These are phyloP conservation scores for Alternaria brassicicola DNA, from an alignment of 2,329 filamentous ascomycete genomes.

Conservation along the genomic window DNA sequence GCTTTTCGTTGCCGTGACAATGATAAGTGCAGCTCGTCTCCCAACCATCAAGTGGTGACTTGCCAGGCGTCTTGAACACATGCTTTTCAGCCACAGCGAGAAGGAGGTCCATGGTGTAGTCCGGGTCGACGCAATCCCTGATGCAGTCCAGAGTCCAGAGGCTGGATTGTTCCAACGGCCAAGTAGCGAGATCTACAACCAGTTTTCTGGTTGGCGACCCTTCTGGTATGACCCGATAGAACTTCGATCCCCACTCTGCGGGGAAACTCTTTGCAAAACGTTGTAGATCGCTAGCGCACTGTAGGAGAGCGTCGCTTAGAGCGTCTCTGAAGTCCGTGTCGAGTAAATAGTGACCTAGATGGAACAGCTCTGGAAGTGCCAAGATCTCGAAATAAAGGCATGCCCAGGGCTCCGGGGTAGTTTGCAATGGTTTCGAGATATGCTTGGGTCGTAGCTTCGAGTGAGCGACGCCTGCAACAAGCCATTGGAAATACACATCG, in stretches of 20 bases:
- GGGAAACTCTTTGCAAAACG: too few species aligned
- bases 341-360: neutral
- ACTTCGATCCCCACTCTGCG: neutral
- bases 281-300: neutral
- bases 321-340: neutral
- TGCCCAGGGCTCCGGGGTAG: too few species aligned
- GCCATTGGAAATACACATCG: neutral
- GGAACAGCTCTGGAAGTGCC: neutral
- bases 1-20: neutral
- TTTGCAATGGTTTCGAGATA: too few species aligned
- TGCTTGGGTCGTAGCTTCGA: too few species aligned
- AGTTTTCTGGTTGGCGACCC: neutral
- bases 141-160: too few species aligned
- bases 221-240: neutral
- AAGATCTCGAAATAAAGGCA: too few species aligned
- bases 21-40: neutral
- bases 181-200: neutral
- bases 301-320: neutral
- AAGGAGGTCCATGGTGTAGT: neutral
- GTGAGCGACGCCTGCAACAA: neutral
- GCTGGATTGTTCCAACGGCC: too few species aligned
- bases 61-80: neutral
- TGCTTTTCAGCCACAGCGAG: neutral
- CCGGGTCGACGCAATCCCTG: too few species aligned
- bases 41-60: neutral